These are phyloP conservation scores for Lasiosphaeria miniovina DNA, from an alignment of 495 filamentous ascomycete species.

Conservation along the genomic window DNA sequence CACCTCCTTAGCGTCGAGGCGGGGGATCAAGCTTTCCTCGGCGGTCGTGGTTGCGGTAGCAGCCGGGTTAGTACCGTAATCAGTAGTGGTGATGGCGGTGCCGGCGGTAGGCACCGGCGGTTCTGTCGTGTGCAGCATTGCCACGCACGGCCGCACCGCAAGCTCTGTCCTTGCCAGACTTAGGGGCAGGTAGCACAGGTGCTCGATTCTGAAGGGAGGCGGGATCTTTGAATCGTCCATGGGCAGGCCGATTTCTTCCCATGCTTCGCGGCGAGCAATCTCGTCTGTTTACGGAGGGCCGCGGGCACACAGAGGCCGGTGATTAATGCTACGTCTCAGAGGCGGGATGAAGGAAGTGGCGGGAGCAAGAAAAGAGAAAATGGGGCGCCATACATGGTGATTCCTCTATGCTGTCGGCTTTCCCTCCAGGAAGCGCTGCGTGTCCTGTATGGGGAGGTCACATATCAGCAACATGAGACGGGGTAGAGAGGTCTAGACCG, in stretches of 20 bases:
- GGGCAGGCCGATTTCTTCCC: conserved; percentile 86
- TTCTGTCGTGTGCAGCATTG: conserved; percentile 66
- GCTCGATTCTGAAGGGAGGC: conserved; percentile 71
- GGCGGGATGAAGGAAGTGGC: neutral
- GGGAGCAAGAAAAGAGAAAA: neutral
- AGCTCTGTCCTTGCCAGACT: conserved; percentile 78
- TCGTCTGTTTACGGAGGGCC: conserved; percentile 45
- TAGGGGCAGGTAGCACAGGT: conserved; percentile 77
- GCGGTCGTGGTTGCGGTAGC: conserved; percentile 36
- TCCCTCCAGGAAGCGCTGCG: conserved; percentile 83
- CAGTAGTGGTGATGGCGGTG: neutral
- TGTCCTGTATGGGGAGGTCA: conserved; percentile 53
- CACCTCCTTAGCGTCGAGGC: conserved; percentile 79
- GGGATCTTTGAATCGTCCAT: conserved; percentile 60
- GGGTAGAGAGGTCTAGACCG: neutral
- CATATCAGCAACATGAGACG: neutral
- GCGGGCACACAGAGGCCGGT: neutral
- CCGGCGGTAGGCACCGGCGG: conserved; percentile 24
- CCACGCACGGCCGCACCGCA: conserved; percentile 81
- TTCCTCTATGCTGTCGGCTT: conserved; percentile 47
- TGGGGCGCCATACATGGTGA: conserved; percentile 41
- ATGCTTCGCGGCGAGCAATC: conserved; percentile 83
- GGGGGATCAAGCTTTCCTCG: conserved; percentile 71
- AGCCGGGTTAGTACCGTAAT: conserved; percentile 3
- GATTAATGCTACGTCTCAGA: neutral